Evolutionary conservation across 2,329 filamentous ascomycete genomes (phyloP), one percentile per base, ranked within the genome.

Genomic region (Rutstroemia sp.): DNA sequence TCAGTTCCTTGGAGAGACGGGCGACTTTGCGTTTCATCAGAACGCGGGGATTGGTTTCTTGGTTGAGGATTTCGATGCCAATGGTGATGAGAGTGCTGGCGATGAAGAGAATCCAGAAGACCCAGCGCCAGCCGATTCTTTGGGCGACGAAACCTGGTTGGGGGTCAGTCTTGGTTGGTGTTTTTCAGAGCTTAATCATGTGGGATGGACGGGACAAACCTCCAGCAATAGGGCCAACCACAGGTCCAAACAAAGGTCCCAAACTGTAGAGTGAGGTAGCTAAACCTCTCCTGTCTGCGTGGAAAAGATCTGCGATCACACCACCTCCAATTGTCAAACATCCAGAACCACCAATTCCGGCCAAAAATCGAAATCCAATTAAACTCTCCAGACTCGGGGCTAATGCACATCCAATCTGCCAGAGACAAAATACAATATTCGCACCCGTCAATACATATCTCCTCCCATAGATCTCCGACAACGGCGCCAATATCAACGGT

Each of bases 391-490:
- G 67, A 14, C 71, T 73, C 0, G 75, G 75, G 1, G 77, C 73
- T 39, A 79, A 67, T 1, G 80, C 80, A 63, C 78, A 78, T 16
- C 72, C 80, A 54, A 79, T 78, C 52, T 78, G 81, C 72, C 77
- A 82, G 7, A 75, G 56, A 0, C 80, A 65, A 58, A 80, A 82
- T 68, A 78, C 76, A 1, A 76, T 27, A 56, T 75, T 79, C 1
- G 73, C 73, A 0, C 59, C 57, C 44, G 76, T 73, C 3, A 75
- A 61, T 16, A 79, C 64, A 0, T 58, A 58, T 69, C 60, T 0
- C 76, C 64, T 10, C 75, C 82, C 82, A 61, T 80, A 83, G 5
- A 83, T 68, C 65, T 88, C 83, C 6, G 77, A 81, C 5, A 86
- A 59, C 0, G 84, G 83, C n/a, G 64, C 62, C 27, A 66, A 56